Base-by-base conservation (phyloP, 2,329 filamentous ascomycete species). In the Aspergillus quadricinctus region DNA sequence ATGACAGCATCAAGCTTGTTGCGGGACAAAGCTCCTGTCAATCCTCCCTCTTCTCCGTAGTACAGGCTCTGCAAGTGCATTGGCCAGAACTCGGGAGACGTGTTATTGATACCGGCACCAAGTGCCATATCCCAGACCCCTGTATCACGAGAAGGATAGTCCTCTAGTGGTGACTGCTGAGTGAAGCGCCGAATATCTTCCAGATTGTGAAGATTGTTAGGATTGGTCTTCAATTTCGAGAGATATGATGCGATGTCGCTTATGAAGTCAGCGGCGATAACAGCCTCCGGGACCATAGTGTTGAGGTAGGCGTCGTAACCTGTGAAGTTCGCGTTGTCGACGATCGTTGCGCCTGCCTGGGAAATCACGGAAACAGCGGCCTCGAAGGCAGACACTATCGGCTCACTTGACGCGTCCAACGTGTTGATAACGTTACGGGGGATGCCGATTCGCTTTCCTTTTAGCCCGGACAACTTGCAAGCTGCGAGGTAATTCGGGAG, bases 141-240 rank as follows among this genome's bases (percentile, higher is more conserved):
- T 0, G 84, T 88, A 69, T 88, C 77, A n/a, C 84, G 78, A 49
- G 77, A 71, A 0, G 86, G 86, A 61, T 80, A 89, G n/a, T 81
- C 77, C 64, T 89, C 87, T 0, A 69, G 68, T 0, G 77, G 67
- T 50, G 77, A 81, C 0, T 62, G 60, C 29, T 83, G 81, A 0
- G 85, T 88, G 61, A 85, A 87, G 31, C 74, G 72, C 0, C 75
- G 75, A 3, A 86, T 70, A 10, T 84, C 80, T 1, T 71, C 72
- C 0, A 89, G 72, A 19, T 70, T 72, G 8, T 72, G 74, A 49
- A 89, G 72, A 53, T 79, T 76, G 57, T 82, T 74, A 0, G 85
- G 85, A 64, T 89, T 89, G 62, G 69, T 72, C 1, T 73, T 77
- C 3, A 90, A 75, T 54, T 81, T 69, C 3, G 73, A 71, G 8